Base-by-base conservation (phyloP, 2,329 filamentous ascomycete genomes). In the Beauveria sp. region DNA sequence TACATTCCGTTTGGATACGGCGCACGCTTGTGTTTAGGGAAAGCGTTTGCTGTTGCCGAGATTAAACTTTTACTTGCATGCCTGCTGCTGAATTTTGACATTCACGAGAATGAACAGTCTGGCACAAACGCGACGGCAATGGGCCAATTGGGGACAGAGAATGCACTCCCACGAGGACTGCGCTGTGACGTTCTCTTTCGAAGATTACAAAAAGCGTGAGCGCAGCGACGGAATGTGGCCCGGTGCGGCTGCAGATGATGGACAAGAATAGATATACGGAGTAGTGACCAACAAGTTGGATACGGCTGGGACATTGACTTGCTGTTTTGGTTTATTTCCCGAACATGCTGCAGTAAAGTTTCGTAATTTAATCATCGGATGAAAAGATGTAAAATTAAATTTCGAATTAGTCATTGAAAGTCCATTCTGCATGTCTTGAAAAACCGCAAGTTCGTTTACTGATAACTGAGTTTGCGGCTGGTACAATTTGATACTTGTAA, bases 1-100 rank as follows among this genome's bases (percentile, higher is more conserved):
- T 57, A 49, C 43, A 57, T 57, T 16, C 54, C 54, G 14, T 57
- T 57, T 49, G 43, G 54, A 1, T 57, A 57, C 54, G 54, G 54
- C 1, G 43, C 54, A 4, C 54, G 54, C 43, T n/a, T 57, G 2
- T 57, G 54, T 8, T 16, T 57, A 3, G 43, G 54, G 22, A 57
- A 49, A 40, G 54, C 54, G 8, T 57, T 57, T 48, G 54, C 54
- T 8, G 9, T 57, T 1, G 54, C 54, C 0, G 54, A 57, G 28
- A 57, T 57, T 20, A 57, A 57, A 28, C 43, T 57, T 5, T 28
- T 57, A n/a, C 28, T 57, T 20, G 54, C 43, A 9, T 49, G 43
- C 8, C 28, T 57, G 20, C 43, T 57, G 10, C 16, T 57, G 14
- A 40, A 57, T n/a, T 57, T 57, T 48, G 54, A 57, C 16, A 49